Percentiles rank a stretch among this genome's conserved stretches.
Conservation (phyloP, 2,329 filamentous ascomycete genomes). For the Fusarium verrucosum region DNA sequence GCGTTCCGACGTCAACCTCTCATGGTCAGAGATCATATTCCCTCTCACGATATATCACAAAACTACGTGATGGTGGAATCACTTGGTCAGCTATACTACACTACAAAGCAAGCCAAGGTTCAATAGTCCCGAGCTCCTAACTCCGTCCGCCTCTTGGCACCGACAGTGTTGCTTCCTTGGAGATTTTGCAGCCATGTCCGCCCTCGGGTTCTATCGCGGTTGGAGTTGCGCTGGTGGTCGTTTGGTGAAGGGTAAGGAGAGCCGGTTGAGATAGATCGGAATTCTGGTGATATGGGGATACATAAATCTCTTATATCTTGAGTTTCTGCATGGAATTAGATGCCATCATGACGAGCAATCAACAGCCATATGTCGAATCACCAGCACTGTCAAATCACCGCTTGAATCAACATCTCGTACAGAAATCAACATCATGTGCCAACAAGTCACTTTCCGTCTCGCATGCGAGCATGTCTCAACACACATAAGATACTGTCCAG, state of each 20-base stretch:
- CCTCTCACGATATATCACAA: constrained; percentile 19
- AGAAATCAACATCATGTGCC: constrained; percentile 56
- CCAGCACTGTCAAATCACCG: neutral
- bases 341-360: neutral
- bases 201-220: constrained; percentile 30
- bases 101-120: constrained; percentile 11
- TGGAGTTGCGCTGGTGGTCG: constrained; percentile 24
- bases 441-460: constrained; percentile 60
- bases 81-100: constrained; percentile 27
- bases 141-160: constrained; percentile 12
- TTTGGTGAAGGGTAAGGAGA: constrained; percentile 5
- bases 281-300: constrained; percentile 4
- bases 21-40: neutral
- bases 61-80: constrained; percentile 2
- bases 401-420: neutral
- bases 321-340: neutral
- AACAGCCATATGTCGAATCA: neutral
- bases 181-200: constrained; percentile 30
- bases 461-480: constrained; percentile 62
- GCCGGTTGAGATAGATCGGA: neutral
- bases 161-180: constrained; percentile 7
- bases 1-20: neutral
- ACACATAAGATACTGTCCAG: constrained; percentile 56
- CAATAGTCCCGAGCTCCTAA: constrained; percentile 4
- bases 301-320: constrained; percentile 20